These are phyloP conservation scores for Neolecta irregularis DNA, from an alignment of 1,139 yeast genomes.

Conservation along the genomic window DNA sequence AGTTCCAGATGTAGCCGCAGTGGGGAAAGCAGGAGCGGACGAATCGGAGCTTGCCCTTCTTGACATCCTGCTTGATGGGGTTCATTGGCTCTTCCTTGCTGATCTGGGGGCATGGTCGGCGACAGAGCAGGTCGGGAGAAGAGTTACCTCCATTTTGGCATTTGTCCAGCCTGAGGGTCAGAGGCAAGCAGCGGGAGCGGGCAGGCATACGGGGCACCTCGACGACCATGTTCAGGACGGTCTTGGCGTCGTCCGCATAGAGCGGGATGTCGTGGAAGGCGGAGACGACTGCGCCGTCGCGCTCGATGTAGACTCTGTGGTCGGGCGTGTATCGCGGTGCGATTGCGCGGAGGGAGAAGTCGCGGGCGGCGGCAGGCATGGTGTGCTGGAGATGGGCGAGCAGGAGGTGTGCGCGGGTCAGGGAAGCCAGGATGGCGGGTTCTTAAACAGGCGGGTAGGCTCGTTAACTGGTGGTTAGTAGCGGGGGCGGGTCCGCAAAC, in stretches of 20 bases:
- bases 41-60: conserved; percentile 62
- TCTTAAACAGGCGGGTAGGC: too few species aligned
- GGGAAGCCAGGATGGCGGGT: too few species aligned
- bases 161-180: conserved; percentile 23
- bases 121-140: too few species aligned
- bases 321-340: too few species aligned
- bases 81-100: conserved; percentile 57
- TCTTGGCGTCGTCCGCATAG: conserved; percentile 43
- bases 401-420: too few species aligned
- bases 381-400: too few species aligned
- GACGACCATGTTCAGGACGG: conserved; percentile 71
- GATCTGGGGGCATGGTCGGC: too few species aligned
- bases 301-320: conserved; percentile 57
- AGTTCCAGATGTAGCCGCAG: conserved; percentile 59
- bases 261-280: conserved; percentile 86
- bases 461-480: too few species aligned
- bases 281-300: conserved; percentile 47
- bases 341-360: too few species aligned
- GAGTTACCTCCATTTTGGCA: conserved; percentile 88
- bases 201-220: conserved; percentile 59
- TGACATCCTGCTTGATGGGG: conserved; percentile 87
- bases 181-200: not conserved
- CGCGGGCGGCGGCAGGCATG: too few species aligned
- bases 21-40: conserved; percentile 90
- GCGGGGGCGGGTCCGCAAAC: too few species aligned